phyloP scores from a whole-genome alignment of 352 stramenopile species.

The Phytophthora capsici region DNA sequence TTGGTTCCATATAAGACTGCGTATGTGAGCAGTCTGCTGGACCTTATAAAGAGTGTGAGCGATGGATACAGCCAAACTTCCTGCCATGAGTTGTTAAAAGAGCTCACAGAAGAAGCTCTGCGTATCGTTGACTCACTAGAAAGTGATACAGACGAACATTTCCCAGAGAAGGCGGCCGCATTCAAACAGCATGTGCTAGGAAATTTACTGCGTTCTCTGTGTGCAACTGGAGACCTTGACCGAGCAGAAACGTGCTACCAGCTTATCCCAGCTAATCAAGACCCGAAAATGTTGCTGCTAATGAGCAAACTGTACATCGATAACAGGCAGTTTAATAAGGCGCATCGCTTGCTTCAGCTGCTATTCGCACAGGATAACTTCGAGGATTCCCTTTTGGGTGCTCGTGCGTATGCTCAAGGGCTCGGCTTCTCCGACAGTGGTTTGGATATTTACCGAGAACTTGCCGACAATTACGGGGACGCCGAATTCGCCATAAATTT shows the following conservation, averaged over 20 bases:
- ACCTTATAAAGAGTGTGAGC: slow-evolving; percentile 56
- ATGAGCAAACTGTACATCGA: slow-evolving; percentile 72
- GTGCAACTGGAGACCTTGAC: slow-evolving; percentile 52
- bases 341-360: slow-evolving; percentile 39
- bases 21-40: slow-evolving; percentile 49
- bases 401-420: slow-evolving; percentile 52
- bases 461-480: slow-evolving; percentile 70
- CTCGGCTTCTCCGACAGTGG: slow-evolving; percentile 56
- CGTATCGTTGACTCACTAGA: slow-evolving; percentile 62
- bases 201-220: slow-evolving; percentile 60
- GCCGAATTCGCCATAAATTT: slow-evolving; percentile 60
- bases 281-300: slow-evolving; percentile 45
- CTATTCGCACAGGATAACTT: slow-evolving; percentile 67
- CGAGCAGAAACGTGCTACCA: slow-evolving; percentile 70
- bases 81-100: slow-evolving; percentile 45
- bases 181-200: slow-evolving; percentile 58
- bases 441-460: slow-evolving; percentile 63
- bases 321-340: slow-evolving; percentile 58
- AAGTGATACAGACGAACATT: slow-evolving; percentile 32
- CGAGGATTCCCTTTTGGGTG: slow-evolving; percentile 49
- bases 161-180: slow-evolving; percentile 21
- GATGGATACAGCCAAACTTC: slow-evolving; percentile 50
- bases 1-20: slow-evolving; percentile 65
- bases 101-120: slow-evolving; percentile 68
- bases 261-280: slow-evolving; percentile 41